These are phyloP conservation scores for Yamadazyma triangularis DNA, from an alignment of 1,139 yeast species.

Conservation along the genomic window DNA sequence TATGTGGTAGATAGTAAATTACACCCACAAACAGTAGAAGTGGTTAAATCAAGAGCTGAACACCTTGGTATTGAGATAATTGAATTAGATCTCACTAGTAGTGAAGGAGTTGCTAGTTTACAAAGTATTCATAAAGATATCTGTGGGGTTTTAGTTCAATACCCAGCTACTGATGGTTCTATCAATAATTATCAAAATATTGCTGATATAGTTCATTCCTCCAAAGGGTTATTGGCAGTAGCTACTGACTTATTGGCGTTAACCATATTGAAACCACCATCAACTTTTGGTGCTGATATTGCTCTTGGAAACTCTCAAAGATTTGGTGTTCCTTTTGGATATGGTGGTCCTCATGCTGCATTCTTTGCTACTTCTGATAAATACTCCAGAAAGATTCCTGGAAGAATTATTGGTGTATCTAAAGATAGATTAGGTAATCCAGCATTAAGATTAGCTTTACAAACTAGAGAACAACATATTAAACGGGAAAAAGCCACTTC, in stretches of 20 bases:
- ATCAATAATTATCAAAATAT: slow-evolving; percentile 52
- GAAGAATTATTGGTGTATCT: slow-evolving; percentile 89
- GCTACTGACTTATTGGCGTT: slow-evolving; percentile 90
- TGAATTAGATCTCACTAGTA: slow-evolving; percentile 50
- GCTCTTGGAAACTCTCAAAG: slow-evolving; percentile 92
- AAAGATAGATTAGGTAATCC: slow-evolving; percentile 87
- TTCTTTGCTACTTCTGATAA: slow-evolving; percentile 81
- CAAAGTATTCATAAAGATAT: slow-evolving; percentile 35
- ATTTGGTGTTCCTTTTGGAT: slow-evolving; percentile 96
- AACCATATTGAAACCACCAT: slow-evolving; percentile 80
- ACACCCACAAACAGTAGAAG: slow-evolving; percentile 84
- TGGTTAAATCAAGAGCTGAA: slow-evolving; percentile 71
- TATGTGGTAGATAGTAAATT: slow-evolving; percentile 73
- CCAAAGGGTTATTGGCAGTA: slow-evolving; percentile 74
- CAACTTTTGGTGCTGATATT: slow-evolving; percentile 85
- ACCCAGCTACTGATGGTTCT: slow-evolving; percentile 86
- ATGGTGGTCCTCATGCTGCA: slow-evolving; percentile 99
- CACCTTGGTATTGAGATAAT: slow-evolving; percentile 68
- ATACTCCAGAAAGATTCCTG: slow-evolving; percentile 90
- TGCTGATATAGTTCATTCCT: slow-evolving; percentile 61
- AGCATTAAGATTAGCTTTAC: slow-evolving; percentile 89
- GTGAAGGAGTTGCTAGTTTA: slow-evolving; percentile 41
- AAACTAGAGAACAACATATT: slow-evolving; percentile 97
- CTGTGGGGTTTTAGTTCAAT: slow-evolving; percentile 85
- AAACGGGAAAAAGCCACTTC: slow-evolving; percentile 97